Evolutionary conservation across 805 yeast genomes (phyloP).

Genomic region (Starmerella powellii): DNA sequence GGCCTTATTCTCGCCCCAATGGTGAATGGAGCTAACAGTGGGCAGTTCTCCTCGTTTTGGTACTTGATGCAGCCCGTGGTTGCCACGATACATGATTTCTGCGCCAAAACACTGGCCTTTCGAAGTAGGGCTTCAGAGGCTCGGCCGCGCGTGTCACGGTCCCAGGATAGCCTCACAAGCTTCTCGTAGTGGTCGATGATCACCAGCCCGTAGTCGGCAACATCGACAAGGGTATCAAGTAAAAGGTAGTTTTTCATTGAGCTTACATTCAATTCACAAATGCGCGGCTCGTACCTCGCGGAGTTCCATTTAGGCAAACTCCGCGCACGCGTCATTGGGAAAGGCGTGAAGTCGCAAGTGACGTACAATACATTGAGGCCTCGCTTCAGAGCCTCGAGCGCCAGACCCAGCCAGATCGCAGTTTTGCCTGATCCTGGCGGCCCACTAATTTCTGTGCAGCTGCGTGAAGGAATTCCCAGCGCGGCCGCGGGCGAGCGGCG

Average conservation of each 20-base stretch:
- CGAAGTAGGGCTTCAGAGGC: not conserved
- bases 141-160: not conserved
- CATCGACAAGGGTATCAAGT: conserved; percentile 24
- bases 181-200: conserved; percentile 18
- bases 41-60: not conserved
- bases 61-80: conserved; percentile 7
- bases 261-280: conserved; percentile 5
- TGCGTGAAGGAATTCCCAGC: conserved; percentile 9
- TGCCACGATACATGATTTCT: conserved; percentile 7
- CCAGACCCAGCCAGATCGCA: conserved; percentile 18
- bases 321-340: conserved; percentile 21
- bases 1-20: not conserved
- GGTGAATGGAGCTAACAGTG: conserved; percentile 6
- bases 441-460: conserved; percentile 23
- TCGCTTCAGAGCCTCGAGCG: conserved; percentile 17
- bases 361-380: conserved; percentile 23
- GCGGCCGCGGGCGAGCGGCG: not conserved
- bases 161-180: conserved; percentile 6
- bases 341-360: conserved; percentile 15
- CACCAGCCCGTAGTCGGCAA: conserved; percentile 19
- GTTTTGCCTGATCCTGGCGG: conserved; percentile 27
- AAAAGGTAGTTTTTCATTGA: conserved; percentile 16
- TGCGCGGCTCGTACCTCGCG: conserved; percentile 2
- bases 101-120: not conserved
- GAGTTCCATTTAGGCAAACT: conserved; percentile 10